Percentiles rank a stretch among this genome's conserved stretches.
Evolutionary conservation across 352 stramenopile species (phyloP).

Genomic region (Globisporangium solare): DNA sequence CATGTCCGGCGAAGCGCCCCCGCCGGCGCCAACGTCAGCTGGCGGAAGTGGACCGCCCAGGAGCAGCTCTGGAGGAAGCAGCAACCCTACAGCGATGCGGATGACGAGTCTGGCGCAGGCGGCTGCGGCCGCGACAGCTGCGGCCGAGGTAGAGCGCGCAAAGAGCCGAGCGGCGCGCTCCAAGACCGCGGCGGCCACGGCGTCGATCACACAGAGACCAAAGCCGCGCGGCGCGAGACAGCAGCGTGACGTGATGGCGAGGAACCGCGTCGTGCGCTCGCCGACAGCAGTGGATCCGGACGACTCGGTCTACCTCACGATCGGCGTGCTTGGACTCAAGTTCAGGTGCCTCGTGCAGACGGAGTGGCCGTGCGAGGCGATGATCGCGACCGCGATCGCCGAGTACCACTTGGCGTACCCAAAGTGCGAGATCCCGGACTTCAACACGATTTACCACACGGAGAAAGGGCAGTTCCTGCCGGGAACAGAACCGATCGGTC

Average conservation of each 20-base stretch:
- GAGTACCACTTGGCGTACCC: slow-evolving; percentile 57
- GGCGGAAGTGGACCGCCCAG: not conserved
- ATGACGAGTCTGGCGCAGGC: slow-evolving; percentile 15
- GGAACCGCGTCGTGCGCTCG: slow-evolving; percentile 23
- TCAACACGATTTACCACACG: slow-evolving; percentile 67
- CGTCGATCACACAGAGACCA: slow-evolving; percentile 7
- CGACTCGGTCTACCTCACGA: slow-evolving; percentile 38
- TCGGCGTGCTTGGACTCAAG: slow-evolving; percentile 43
- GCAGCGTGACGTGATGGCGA: slow-evolving; percentile 17
- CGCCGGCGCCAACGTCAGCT: slow-evolving; percentile 7
- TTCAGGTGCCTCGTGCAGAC: slow-evolving; percentile 54
- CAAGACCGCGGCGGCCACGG: not conserved
- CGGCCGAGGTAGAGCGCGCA: slow-evolving; percentile 8
- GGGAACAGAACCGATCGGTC: slow-evolving; percentile 38
- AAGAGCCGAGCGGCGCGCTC: not conserved
- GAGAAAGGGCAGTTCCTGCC: slow-evolving; percentile 50
- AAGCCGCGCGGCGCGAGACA: slow-evolving; percentile 7
- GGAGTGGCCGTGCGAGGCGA: slow-evolving; percentile 61
- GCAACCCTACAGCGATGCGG: slow-evolving; percentile 5
- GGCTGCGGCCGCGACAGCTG: slow-evolving; percentile 9
- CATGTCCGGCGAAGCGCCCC: slow-evolving; percentile 6
- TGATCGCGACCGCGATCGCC: slow-evolving; percentile 58
- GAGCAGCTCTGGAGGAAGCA: not conserved
- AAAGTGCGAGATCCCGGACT: slow-evolving; percentile 65
- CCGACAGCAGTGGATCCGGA: slow-evolving; percentile 5